Evolutionary conservation across 2,329 filamentous ascomycete species (phyloP).

Genomic region (Tolypocladium ophioglossoides): DNA sequence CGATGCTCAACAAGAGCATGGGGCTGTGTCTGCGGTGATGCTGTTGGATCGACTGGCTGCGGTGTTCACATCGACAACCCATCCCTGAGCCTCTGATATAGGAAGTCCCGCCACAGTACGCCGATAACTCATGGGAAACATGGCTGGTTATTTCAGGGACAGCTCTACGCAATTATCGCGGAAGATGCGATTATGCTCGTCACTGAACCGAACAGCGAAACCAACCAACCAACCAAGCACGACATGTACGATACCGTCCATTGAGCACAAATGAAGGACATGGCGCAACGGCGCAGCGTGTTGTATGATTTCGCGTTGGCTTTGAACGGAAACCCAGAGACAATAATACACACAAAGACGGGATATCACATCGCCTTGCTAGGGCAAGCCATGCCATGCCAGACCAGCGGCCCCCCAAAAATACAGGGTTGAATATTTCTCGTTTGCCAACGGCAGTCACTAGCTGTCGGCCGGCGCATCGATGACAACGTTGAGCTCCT

Average conservation of each 20-base stretch:
- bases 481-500: conserved; percentile 65
- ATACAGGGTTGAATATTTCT: neutral
- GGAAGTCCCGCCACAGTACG: neutral
- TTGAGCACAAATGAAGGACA: neutral
- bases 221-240: neutral
- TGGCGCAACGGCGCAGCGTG: neutral
- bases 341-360: neutral
- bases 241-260: neutral
- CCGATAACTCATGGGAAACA: neutral
- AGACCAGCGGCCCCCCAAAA: neutral
- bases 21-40: conserved; percentile 48
- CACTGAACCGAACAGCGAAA: neutral
- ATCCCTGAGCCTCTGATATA: neutral
- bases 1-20: conserved; percentile 67
- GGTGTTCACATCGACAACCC: neutral
- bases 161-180: neutral
- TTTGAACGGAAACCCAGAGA: neutral
- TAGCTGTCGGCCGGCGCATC: conserved; percentile 16
- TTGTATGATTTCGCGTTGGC: neutral
- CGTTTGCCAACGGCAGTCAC: neutral
- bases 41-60: neutral
- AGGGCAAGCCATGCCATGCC: neutral
- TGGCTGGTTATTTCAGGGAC: too few species aligned
- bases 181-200: neutral
- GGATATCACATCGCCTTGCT: neutral